phyloP scores from a whole-genome alignment of 2,329 filamentous ascomycete species.

The Sclerotinia minor region DNA sequence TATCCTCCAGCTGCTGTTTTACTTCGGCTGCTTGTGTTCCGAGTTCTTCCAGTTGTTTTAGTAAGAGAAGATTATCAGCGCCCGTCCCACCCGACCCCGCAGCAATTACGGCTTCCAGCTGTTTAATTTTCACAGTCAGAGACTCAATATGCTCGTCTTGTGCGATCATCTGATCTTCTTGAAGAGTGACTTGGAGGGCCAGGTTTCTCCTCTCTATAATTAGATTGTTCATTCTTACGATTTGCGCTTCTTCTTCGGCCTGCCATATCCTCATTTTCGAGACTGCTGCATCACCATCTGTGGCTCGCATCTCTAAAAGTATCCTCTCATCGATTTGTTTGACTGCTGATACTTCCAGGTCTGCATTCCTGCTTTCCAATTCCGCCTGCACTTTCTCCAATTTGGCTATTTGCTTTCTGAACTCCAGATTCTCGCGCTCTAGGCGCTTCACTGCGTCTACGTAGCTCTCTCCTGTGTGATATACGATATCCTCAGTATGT shows the following conservation, averaged over 20 bases:
- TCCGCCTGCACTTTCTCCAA: rapidly evolving
- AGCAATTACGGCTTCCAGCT: not conserved
- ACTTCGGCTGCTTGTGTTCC: not conserved
- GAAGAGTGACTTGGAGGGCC: not conserved
- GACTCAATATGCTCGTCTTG: not conserved
- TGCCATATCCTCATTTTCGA: too few relatives aligned
- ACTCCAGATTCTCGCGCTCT: too few relatives aligned
- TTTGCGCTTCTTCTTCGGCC: not conserved
- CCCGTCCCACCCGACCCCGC: too few relatives aligned
- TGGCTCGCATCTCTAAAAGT: rapidly evolving
- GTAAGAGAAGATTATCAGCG: not conserved
- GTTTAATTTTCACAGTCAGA: not conserved
- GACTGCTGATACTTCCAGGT: not conserved
- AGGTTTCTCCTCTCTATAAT: not conserved
- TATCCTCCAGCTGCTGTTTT: not conserved
- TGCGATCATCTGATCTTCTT: not conserved
- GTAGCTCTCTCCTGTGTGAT: not conserved
- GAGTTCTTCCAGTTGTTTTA: not conserved
- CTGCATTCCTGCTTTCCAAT: not conserved
- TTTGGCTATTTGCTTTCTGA: not conserved
- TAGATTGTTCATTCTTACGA: not conserved
- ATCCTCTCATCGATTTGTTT: not conserved
- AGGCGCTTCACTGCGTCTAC: not conserved
- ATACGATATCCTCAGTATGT: not conserved
- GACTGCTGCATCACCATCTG: too few relatives aligned